A percentile compares a stretch with the other conserved stretches of the same genome.
Conservation (phyloP, 768 basidiomycete genomes). For the Lactarius quietus region DNA sequence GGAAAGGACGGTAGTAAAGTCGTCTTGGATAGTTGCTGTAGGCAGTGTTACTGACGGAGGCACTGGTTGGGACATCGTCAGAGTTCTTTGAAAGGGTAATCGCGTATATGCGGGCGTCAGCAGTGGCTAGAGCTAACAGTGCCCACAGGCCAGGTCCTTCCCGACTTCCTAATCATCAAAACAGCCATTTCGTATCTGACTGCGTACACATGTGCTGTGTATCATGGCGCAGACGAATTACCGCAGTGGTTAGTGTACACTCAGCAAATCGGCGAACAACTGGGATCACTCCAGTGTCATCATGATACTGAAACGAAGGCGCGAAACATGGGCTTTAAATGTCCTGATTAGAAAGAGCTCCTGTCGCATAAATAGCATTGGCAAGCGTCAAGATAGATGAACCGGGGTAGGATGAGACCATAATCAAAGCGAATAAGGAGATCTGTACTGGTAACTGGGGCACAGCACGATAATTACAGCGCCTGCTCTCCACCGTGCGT, state of each 20-base stretch:
- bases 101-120: neutral
- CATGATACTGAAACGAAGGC: neutral
- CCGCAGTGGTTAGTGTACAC: neutral
- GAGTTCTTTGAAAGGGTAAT: neutral
- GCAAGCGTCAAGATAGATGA: neutral
- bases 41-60: constrained; percentile 17
- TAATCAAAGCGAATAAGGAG: neutral
- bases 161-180: too few species aligned
- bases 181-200: neutral
- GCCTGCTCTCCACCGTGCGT: neutral
- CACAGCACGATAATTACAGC: neutral
- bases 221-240: neutral
- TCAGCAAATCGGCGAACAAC: neutral
- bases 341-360: neutral
- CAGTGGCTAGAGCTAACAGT: neutral
- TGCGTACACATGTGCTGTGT: neutral
- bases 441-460: neutral
- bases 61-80: neutral
- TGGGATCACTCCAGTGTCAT: neutral
- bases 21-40: constrained; percentile 23
- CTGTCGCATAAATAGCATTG: neutral
- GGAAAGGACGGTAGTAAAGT: constrained; percentile 24
- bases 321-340: neutral
- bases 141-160: neutral
- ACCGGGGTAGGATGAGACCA: neutral